phyloP scores from a whole-genome alignment of 352 stramenopile species.

The Phytopythium boreale region DNA sequence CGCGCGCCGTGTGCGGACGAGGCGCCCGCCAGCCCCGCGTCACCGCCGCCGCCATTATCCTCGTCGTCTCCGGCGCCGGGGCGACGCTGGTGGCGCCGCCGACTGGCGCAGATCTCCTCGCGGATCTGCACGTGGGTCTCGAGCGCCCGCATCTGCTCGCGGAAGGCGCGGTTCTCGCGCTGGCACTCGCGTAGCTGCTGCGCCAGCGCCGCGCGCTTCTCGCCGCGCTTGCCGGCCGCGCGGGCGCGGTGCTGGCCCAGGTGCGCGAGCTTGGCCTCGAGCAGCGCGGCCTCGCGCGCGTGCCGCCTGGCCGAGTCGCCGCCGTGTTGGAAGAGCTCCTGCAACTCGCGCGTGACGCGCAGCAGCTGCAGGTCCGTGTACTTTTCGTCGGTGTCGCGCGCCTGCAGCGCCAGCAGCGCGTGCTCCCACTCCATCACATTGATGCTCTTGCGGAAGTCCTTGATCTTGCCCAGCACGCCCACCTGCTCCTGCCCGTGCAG shows the following conservation, averaged over 20 bases:
- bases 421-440: constrained; percentile 94
- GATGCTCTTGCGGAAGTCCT: constrained; percentile 93
- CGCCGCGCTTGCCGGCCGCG: constrained; percentile 64
- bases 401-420: constrained; percentile 72
- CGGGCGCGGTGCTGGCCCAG: constrained; percentile 60
- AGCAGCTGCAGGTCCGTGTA: constrained; percentile 93
- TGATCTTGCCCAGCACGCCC: constrained; percentile 81
- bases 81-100: constrained; percentile 26
- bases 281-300: constrained; percentile 62
- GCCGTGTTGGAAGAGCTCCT: constrained; percentile 84
- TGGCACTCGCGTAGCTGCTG: constrained; percentile 62
- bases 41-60: not conserved
- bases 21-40: not conserved
- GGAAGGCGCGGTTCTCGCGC: constrained; percentile 82
- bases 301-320: constrained; percentile 79
- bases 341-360: constrained; percentile 91
- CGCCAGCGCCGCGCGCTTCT: constrained; percentile 40
- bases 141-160: constrained; percentile 71
- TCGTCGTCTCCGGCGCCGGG: not conserved
- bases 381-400: constrained; percentile 85
- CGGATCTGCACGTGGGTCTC: constrained; percentile 85
- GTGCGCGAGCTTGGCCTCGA: constrained; percentile 73
- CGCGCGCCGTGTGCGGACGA: not conserved
- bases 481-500: constrained; percentile 87
- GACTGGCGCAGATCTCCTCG: constrained; percentile 82